Evolutionary conservation across 1,284 basidiomycete species (phyloP).

Genomic region (Coniophora puteana): DNA sequence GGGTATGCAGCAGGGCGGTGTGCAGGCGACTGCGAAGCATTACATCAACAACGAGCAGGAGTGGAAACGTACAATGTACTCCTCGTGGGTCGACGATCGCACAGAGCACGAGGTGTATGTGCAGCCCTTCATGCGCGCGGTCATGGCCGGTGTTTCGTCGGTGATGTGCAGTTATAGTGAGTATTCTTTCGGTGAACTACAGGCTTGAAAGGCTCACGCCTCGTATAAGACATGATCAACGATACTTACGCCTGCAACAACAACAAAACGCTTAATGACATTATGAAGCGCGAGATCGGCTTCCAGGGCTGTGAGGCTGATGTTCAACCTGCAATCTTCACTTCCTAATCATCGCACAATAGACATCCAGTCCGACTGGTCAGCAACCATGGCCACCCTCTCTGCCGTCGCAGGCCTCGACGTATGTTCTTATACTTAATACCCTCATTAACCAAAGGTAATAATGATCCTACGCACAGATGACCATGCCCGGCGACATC

Average conservation of each 20-base stretch:
- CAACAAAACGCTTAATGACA: conserved; percentile 46
- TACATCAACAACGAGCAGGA: conserved; percentile 55
- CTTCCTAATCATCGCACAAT: background rate
- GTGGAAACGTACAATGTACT: conserved; percentile 31
- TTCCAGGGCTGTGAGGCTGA: conserved; percentile 57
- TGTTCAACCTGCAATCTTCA: conserved; percentile 5
- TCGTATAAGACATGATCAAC: conserved; percentile 34
- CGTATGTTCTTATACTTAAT: conserved; percentile 15
- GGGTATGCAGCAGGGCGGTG: conserved; percentile 65
- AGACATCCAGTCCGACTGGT: conserved; percentile 38
- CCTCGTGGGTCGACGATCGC: conserved; percentile 60
- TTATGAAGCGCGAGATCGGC: conserved; percentile 56
- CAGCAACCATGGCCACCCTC: conserved; percentile 33
- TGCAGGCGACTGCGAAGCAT: conserved; percentile 66
- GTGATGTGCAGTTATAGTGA: conserved; percentile 76
- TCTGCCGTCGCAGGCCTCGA: conserved; percentile 46
- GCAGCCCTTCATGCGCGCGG: conserved; percentile 46
- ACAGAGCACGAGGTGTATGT: conserved; percentile 62
- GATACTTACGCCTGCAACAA: conserved; percentile 54
- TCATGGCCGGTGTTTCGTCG: conserved; percentile 55
- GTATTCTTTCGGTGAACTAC: conserved; percentile 39
- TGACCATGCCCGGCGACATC: conserved; percentile 41
- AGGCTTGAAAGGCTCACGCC: conserved; percentile 30
- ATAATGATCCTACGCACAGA: conserved; percentile 15
- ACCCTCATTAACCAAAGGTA: background rate